These are phyloP conservation scores for Schizochytrium sp. DNA, from an alignment of 108 stramenopile genomes.

Conservation along the genomic window DNA sequence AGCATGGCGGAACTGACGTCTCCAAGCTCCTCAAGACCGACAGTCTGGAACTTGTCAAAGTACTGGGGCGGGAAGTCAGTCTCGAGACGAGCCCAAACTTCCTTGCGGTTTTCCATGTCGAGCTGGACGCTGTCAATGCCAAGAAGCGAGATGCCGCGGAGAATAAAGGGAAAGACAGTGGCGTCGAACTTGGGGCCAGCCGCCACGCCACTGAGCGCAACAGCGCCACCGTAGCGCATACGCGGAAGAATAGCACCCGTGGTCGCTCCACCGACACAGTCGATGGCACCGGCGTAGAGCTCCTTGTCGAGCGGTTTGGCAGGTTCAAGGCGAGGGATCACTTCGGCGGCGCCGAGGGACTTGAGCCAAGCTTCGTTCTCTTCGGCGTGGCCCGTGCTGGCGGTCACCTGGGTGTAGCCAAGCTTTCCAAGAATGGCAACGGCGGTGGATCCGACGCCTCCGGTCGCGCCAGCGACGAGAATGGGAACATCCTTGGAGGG, in stretches of 20 bases:
- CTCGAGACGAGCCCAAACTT: slow-evolving; percentile 28
- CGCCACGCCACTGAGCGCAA: slow-evolving; percentile 38
- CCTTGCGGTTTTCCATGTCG: slow-evolving; percentile 19
- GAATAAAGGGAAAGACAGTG: slow-evolving; percentile 44
- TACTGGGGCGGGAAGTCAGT: background rate
- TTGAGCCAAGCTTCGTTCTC: slow-evolving; percentile 20
- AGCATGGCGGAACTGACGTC: background rate
- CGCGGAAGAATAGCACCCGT: slow-evolving; percentile 22
- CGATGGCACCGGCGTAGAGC: slow-evolving; percentile 25
- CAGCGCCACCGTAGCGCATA: slow-evolving; percentile 25
- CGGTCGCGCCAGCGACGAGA: slow-evolving; percentile 40
- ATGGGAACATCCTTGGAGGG: slow-evolving; percentile 18
- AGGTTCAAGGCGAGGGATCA: slow-evolving; percentile 24
- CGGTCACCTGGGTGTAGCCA: background rate
- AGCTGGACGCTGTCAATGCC: slow-evolving; percentile 39
- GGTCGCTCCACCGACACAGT: slow-evolving; percentile 32
- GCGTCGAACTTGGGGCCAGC: slow-evolving; percentile 26
- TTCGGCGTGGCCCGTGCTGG: background rate
- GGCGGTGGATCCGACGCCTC: slow-evolving; percentile 37
- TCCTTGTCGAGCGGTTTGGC: slow-evolving; percentile 26
- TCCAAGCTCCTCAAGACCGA: background rate
- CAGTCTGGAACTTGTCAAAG: background rate
- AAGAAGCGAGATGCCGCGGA: slow-evolving; percentile 32
- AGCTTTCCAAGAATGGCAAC: slow-evolving; percentile 31
- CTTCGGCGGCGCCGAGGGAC: slow-evolving; percentile 30